Percentiles rank a stretch among this genome's conserved stretches.
These are phyloP conservation scores for Pelargonium nanum DNA, from an alignment of 345 rosid genomes.

Conservation along the genomic window DNA sequence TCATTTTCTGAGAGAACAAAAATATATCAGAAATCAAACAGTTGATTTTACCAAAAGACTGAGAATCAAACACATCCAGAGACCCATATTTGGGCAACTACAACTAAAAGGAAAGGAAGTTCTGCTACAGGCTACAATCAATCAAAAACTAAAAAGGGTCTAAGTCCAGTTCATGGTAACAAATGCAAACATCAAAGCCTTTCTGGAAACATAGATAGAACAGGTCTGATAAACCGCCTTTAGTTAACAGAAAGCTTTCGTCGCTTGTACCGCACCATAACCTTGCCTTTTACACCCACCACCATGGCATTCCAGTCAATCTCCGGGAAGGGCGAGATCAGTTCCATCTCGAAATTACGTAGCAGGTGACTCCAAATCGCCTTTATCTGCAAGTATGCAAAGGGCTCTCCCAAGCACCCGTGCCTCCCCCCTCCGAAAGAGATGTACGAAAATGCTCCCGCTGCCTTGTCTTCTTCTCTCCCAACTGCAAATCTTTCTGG, in stretches of 20 bases:
- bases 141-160: not conserved
- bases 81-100: no score
- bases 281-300: slow-evolving; percentile 90
- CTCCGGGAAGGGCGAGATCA: slow-evolving; percentile 91
- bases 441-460: slow-evolving; percentile 84
- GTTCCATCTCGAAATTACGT: slow-evolving; percentile 83
- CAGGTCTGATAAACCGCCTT: not conserved
- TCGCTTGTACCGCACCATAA: slow-evolving; percentile 85
- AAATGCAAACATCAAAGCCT: not conserved
- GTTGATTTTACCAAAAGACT: not conserved
- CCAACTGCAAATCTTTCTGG: slow-evolving; percentile 75
- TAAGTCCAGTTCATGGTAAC: not conserved
- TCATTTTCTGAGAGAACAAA: no score
- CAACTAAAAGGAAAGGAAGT: not conserved
- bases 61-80: not conserved
- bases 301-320: slow-evolving; percentile 99
- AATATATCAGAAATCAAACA: not conserved
- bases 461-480: slow-evolving; percentile 88
- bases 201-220: no score
- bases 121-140: not conserved
- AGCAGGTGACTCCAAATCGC: slow-evolving; percentile 97
- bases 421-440: slow-evolving; percentile 97
- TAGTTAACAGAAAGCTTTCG: slow-evolving; percentile 31
- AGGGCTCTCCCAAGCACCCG: slow-evolving; percentile 96
- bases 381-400: slow-evolving; percentile 95